Base-by-base conservation (phyloP, 495 filamentous ascomycete genomes). In the Penicillium bialowiezense region DNA sequence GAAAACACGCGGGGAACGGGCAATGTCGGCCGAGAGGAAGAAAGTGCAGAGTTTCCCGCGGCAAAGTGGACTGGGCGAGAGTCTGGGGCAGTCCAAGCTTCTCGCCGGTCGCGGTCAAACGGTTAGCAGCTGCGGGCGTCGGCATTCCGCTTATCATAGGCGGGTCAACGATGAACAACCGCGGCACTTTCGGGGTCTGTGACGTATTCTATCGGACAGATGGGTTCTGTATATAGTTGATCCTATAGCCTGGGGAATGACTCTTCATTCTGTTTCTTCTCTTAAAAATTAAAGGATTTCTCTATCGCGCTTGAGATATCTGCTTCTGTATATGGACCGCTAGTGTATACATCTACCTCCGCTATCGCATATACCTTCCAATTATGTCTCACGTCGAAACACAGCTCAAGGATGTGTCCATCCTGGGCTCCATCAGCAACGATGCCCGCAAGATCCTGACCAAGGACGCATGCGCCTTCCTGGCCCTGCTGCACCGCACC, bases 401-500 rank as follows among this genome's bases (percentile, higher is more conserved):
- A 29, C 85, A 95, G 64, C 83, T 96, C 55, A 86, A 90, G 74
- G 90, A 90, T 72, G 93, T 96, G 53, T 79, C 84, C 66, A 79
- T 98, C 75, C 82, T 90, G 38, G 92, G 90, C 56, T 54, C 78
- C 31, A 73, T 97, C 61, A 80, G 79, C 58, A 87, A 91, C 44
- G 76, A 88, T 59, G 83, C 89, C 60, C 82, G 83, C 71, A 91
- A 93, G 76, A 91, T 98, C 71, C 83, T 98, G 48, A 97, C 81
- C 54, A 91, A 89, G 56, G 83, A 95, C 31, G 95, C 91, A 23
- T 86, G 88, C 48, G 90, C 89, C 50, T 99, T 97, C 77, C 81
- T 98, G 17, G 90, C 92, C 29, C 84, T 96, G 52, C 82, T 98
- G 50, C 93, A 98, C 71, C 86, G 91, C 55, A 87, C 90, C 32